These are phyloP conservation scores for Irpex sp. DNA, from an alignment of 1,284 basidiomycete genomes.

Conservation along the genomic window DNA sequence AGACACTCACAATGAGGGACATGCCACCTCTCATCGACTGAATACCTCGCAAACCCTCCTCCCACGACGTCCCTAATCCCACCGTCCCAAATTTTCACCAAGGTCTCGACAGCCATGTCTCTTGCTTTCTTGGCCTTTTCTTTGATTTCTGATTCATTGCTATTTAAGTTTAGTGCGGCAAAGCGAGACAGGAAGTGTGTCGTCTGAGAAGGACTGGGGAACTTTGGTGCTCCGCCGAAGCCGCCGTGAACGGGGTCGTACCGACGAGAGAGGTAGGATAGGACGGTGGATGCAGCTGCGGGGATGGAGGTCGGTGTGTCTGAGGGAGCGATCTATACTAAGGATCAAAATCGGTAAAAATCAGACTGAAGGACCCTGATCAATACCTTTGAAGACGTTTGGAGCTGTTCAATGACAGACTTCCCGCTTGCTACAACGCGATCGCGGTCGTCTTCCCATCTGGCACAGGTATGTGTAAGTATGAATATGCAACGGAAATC, in stretches of 20 bases:
- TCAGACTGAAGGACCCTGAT: neutral
- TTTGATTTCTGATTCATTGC: neutral
- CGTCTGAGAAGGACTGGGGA: conserved; percentile 27
- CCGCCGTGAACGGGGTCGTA: conserved; percentile 35
- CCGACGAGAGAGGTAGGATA: conserved; percentile 16
- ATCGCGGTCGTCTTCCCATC: conserved; percentile 24
- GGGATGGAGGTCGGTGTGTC: conserved; percentile 8
- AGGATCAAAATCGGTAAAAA: neutral
- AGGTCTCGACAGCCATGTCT: conserved; percentile 25
- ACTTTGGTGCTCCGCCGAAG: conserved; percentile 39
- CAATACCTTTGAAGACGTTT: conserved; percentile 15
- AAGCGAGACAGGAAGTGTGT: conserved; percentile 23
- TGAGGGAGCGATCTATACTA: conserved; percentile 15
- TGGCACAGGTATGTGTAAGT: conserved; percentile 3
- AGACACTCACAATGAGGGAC: conserved; percentile 36
- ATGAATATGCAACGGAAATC: neutral
- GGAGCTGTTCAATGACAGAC: conserved; percentile 20
- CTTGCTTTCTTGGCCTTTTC: conserved; percentile 17
- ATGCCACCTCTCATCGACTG: conserved; percentile 41
- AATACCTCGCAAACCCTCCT: conserved; percentile 39
- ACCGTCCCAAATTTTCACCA: conserved; percentile 34
- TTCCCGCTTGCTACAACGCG: conserved; percentile 20
- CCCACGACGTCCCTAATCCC: conserved; percentile 45
- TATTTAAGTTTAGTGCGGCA: conserved; percentile 14
- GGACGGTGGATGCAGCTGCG: conserved; percentile 12